Evolutionary conservation across 1,284 basidiomycete genomes (phyloP).

Genomic region (Irpex sp.): DNA sequence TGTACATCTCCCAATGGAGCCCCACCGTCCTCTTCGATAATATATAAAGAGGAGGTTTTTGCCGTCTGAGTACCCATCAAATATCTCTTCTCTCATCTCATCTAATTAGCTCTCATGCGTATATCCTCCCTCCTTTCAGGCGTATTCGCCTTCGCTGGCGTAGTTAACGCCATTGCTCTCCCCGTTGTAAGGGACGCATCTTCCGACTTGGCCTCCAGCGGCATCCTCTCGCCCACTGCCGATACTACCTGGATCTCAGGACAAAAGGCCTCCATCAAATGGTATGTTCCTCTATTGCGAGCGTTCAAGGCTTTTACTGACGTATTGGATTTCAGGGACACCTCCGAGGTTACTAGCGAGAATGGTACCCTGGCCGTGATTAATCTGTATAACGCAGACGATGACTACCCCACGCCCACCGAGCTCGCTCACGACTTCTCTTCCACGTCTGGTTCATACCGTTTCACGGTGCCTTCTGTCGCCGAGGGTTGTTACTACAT

Average conservation of each 20-base stretch:
- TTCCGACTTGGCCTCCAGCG: not conserved
- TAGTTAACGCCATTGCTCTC: not conserved
- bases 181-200: not conserved
- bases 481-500: not conserved
- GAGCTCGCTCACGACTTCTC: not conserved
- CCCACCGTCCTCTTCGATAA: not conserved
- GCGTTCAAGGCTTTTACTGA: not conserved
- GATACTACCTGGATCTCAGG: not conserved
- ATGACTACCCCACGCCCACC: not conserved
- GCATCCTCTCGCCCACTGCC: not conserved
- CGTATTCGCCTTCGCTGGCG: not conserved
- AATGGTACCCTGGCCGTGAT: not conserved
- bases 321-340: not conserved
- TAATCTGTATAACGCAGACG: not conserved
- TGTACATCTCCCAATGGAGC: not conserved
- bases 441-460: not conserved
- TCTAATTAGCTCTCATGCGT: not conserved
- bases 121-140: not conserved
- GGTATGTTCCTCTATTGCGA: not conserved
- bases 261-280: not conserved
- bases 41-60: not conserved
- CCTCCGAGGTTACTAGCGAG: not conserved
- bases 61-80: not conserved
- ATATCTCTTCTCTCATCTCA: not conserved
- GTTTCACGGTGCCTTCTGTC: not conserved